Evolutionary conservation across 805 yeast genomes (phyloP), one percentile per base, ranked within the genome.

Genomic region (Wickerhamiella nectarea): DNA sequence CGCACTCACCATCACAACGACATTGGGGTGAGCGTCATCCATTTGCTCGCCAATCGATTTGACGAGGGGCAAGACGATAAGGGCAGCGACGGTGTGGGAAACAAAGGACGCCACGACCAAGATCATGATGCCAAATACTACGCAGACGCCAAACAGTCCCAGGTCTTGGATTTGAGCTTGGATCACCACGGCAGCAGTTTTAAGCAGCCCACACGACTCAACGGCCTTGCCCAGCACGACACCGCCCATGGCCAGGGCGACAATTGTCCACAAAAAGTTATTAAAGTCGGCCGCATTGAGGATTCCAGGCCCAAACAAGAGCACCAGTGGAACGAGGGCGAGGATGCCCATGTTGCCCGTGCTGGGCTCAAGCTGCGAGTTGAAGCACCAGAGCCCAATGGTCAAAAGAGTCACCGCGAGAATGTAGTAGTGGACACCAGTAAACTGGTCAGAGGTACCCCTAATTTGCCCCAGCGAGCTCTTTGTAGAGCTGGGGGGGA

Each of bases 301-400:
- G 15, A 87, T 63, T 1, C 96, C 95, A 0, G 95, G 75, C 4
- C 95, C 97, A 57, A 89, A 89, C 56, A 89, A 79, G n/a, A 85
- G 63, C n/a, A 86, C 71, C 55, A 89, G 72, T 9, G 98, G 96
- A 14, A 87, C 71, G 45, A 91, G 70, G 0, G 97, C 94, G 48
- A 91, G 77, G 50, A 87, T 78, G n/a, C 98, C 98, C 91, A 87
- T 85, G 54, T 87, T 95, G 26, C 98, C 98, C 56, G 89, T 75
- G 1, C 76, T 56, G 1, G 74, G 74, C 46, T 80, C 77, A 9
- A 87, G 63, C 54, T 75, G 74, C 33, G 82, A 82, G 0, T 93
- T 80, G 43, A 85, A 65, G 65, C 97, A 89, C 98, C 98, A 89
- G 34, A 89, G 65, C 1, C 74, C 60, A 46, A 89, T 89, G 1